Base-by-base conservation (phyloP, 257 asterid species). In the Solanum megistacrolobum region DNA sequence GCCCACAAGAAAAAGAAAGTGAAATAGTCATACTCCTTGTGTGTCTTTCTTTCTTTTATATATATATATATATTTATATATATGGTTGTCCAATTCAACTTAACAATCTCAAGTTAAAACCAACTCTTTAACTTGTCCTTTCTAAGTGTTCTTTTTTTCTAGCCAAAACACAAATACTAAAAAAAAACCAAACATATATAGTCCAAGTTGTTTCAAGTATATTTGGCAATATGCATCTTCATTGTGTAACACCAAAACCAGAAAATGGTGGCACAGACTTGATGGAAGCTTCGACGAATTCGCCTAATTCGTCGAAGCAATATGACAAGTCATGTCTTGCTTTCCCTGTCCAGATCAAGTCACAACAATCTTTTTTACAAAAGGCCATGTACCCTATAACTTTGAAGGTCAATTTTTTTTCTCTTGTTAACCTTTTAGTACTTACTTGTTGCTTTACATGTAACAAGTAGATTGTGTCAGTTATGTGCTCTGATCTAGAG, bases 241-340 rank as follows among this genome's bases (percentile, higher is more conserved):
- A 89, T 90, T 90, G 94, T 27, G 93, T 94, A 43, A 91, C 93
- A 58, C 96, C 96, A 32, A 93, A 92, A 85, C 94, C 93, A 29
- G 98, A 87, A 65, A 90, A 88, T 68, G 87, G 75, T 86, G 93
- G 90, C 90, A 87, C 90, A 34, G 84, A 89, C 76, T 86, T 89
- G 74, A 91, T 94, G 89, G 90, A 87, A 41, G 89, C 85, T 38
- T 89, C 66, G 82, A 94, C 25, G 73, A 52, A 52, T 52, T 52
- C 23, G 62, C 62, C 62, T 52, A 32, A 74, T 35, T 83, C 86
- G 86, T 88, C 90, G 5, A 91, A 88, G 85, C 90, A 75, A 75
- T 60, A 88, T 68, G 94, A 90, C 74, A 75, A 86, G 32, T 86
- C 90, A 83, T 85, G 86, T 86, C 86, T 89, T 78, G 89, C 91